Evolutionary conservation across 2,329 filamentous ascomycete genomes (phyloP), one percentile per base, ranked within the genome.

Genomic region (Apiospora arundinis): DNA sequence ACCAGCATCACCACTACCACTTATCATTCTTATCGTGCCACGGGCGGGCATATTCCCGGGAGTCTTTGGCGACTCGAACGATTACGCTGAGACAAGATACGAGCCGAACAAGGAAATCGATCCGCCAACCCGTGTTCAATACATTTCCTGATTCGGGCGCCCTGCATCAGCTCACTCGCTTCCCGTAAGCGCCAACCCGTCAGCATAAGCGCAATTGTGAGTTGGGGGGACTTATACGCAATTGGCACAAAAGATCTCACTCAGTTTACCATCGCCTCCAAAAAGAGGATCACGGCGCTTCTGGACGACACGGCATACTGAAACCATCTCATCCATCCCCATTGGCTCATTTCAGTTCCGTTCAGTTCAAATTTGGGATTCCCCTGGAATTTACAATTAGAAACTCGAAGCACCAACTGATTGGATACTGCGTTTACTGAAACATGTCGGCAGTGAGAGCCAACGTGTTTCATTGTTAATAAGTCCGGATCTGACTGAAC

Each of bases 401-500:
- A 25, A 56, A 14, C 23, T 46, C 40, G 37, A 49, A 28, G 16
- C 23, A 37, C 42, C 42, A 56, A 28, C 52, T 70, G 42, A 70
- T 70, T 37, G 49, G 40, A 21, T 42, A 46, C 16, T 70, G 49
- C 56, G 68, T 40, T 37, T 70, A 25, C 60, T 63, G 49, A 63
- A 70, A 70, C 56, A 66, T 63, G 49, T 23, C 56, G 32, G 56
- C 56, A 63, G 56, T n/a, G 56, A 63, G 56, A n/a, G 32, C 56
- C 56, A 63, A 63, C 56, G 56, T 63, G 56, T 63, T 63, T 63
- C 56, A 40, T 63, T 63, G n/a, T 23, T 40, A 63, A 63, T 9
- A 32, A 32, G 32, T 32, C 32, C 45, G 67, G 4, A 37, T 49
- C n/a, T 32, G 32, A 32, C 32, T 32, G 46, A 32, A 32, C 42